Percentiles rank a stretch among this genome's conserved stretches.
These are phyloP conservation scores for Clitopilus hobsonii DNA, from an alignment of 768 basidiomycete genomes.

Conservation along the genomic window DNA sequence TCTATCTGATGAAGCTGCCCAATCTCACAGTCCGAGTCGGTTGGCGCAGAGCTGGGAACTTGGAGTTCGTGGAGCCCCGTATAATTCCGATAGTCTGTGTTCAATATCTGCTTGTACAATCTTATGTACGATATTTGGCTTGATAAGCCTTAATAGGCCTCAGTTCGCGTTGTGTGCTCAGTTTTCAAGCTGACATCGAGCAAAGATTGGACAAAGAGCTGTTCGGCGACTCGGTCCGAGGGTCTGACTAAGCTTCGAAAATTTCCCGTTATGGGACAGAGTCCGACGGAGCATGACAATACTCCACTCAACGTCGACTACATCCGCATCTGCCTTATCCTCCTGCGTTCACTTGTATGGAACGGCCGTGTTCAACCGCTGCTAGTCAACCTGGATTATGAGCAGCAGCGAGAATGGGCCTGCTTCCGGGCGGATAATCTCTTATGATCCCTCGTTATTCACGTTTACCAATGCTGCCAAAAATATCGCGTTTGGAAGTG, in stretches of 20 bases:
- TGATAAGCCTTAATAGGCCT: too few relatives aligned
- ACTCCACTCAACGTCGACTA: background rate
- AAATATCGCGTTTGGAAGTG: slow-evolving; percentile 46
- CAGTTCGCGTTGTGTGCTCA: too few relatives aligned
- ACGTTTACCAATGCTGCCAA: slow-evolving; percentile 26
- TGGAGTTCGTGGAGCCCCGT: too few relatives aligned
- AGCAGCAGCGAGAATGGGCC: background rate
- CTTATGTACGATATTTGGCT: too few relatives aligned
- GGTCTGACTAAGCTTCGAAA: background rate
- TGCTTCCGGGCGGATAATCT: background rate
- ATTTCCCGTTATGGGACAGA: background rate
- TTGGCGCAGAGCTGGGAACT: too few relatives aligned
- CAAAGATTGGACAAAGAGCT: background rate
- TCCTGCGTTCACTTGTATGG: background rate
- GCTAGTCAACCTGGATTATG: background rate
- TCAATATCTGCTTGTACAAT: too few relatives aligned
- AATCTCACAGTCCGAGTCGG: too few relatives aligned
- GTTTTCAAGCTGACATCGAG: too few relatives aligned
- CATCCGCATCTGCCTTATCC: background rate
- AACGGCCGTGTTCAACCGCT: background rate
- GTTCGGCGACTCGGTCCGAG: background rate
- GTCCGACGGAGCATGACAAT: background rate
- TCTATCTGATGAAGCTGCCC: too few relatives aligned
- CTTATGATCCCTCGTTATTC: slow-evolving; percentile 8
- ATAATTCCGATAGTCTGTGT: too few relatives aligned